Evolutionary conservation across 1,284 basidiomycete species (phyloP).

Genomic region (Cutaneotrichosporon dermatis): DNA sequence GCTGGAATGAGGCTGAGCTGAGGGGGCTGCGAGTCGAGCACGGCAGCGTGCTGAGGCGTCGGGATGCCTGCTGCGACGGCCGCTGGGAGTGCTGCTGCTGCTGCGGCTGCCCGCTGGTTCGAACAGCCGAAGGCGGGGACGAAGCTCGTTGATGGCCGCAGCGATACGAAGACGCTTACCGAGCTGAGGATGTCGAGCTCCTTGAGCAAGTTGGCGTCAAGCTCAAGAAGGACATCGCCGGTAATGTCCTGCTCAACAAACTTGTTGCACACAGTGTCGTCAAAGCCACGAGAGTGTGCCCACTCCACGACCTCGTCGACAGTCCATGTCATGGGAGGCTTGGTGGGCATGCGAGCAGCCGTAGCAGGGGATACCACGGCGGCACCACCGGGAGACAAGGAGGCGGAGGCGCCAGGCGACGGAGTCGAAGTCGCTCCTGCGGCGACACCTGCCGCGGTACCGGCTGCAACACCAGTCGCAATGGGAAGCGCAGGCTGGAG

Average conservation of each 20-base stretch:
- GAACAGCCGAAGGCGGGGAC: slow-evolving; percentile 57
- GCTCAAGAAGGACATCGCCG: slow-evolving; percentile 90
- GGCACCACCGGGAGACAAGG: not conserved
- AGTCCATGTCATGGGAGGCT: slow-evolving; percentile 66
- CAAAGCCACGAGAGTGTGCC: slow-evolving; percentile 79
- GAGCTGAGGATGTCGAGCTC: slow-evolving; percentile 93
- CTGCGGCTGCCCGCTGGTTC: slow-evolving; percentile 1
- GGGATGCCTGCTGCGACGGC: not conserved
- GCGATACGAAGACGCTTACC: slow-evolving; percentile 91
- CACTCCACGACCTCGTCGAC: slow-evolving; percentile 88
- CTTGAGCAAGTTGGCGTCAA: slow-evolving; percentile 88
- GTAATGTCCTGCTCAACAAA: slow-evolving; percentile 92
- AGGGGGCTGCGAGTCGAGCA: not conserved
- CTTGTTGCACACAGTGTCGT: slow-evolving; percentile 72
- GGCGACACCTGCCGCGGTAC: not conserved
- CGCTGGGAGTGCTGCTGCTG: not conserved
- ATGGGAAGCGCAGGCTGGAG: slow-evolving; percentile 8
- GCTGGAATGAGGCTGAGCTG: not conserved
- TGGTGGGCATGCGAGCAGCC: slow-evolving; percentile 10
- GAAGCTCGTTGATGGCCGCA: slow-evolving; percentile 88
- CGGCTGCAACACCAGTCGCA: not conserved
- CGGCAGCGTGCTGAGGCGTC: not conserved
- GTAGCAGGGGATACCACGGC: not conserved
- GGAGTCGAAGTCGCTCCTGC: not conserved
- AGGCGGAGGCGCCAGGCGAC: too few species aligned